Base-by-base conservation (phyloP, 805 yeast genomes). In the Tetrapisispora phaffii region DNA sequence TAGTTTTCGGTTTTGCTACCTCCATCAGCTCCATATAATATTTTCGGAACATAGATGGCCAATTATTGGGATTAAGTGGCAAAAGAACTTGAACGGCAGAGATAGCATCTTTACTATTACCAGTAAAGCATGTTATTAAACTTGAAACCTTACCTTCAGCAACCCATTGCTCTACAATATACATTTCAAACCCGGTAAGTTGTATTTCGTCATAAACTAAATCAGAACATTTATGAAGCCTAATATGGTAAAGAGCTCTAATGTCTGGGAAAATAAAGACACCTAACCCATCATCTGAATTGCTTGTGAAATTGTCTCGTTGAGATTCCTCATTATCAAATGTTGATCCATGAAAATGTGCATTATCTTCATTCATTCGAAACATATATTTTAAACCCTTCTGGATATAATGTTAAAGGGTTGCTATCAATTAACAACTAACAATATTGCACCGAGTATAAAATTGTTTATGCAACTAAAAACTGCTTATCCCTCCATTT, bases 141-240 rank as follows among this genome's bases (percentile, higher is more conserved):
- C 82, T 72, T 22, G 85, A 79, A 12, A 78, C 67, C 35, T 75
- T 70, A 38, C 97, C 70, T 47, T 80, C 80, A 29, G 82, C 73
- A 2, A 85, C 82, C 98, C 98, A 93, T 62, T 90, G 97, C 61
- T 93, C 97, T 10, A 90, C 95, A 33, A 93, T 71, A 60, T 93
- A 93, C 15, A 85, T 75, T 63, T 93, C 97, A 59, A 83, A 87
- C 1, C 98, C 97, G 1, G 69, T 55, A 21, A 82, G 69, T 9
- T 64, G 66, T 4, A 79, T 63, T 44, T 70, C 72, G 39, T 75
- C 76, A 31, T 72, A 76, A 4, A 46, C 45, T 47, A 69, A 62
- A 41, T 68, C 72, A 39, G 62, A 59, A 13, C 64, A 54, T 47
- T 69, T 64, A 35, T 68, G 72, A 43, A 70, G 56, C 47, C 67